Percentiles rank a stretch among this genome's conserved stretches.
Evolutionary conservation across 2,329 filamentous ascomycete genomes (phyloP).

Genomic region (Setomelanomma holmii): DNA sequence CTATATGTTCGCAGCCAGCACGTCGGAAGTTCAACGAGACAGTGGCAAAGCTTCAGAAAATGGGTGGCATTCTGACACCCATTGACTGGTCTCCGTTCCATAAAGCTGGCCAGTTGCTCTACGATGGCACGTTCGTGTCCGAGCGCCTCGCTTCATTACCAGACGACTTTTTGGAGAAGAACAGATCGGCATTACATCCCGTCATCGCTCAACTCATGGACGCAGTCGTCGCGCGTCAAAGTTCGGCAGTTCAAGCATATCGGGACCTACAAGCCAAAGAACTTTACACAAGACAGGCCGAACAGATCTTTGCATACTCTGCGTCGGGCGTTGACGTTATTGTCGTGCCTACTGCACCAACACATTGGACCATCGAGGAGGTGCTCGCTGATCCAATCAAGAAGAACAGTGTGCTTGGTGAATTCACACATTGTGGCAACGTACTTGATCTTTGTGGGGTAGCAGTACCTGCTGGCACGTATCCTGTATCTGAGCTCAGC

Average conservation of each 20-base stretch:
- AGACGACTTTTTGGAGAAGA: constrained; percentile 38
- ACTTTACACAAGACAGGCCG: constrained; percentile 40
- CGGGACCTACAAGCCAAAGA: constrained; percentile 43
- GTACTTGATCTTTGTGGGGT: constrained; percentile 61
- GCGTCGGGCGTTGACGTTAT: constrained; percentile 39
- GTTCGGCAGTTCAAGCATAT: constrained; percentile 41
- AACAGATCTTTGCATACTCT: constrained; percentile 36
- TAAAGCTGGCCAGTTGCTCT: constrained; percentile 61
- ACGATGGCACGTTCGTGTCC: constrained; percentile 64
- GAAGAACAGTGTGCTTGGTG: constrained; percentile 57
- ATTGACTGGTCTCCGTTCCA: constrained; percentile 54
- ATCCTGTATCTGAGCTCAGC: constrained; percentile 35
- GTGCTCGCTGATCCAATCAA: constrained; percentile 60
- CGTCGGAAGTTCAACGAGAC: constrained; percentile 45
- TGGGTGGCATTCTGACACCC: constrained; percentile 38
- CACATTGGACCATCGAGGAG: constrained; percentile 59
- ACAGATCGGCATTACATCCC: constrained; percentile 55
- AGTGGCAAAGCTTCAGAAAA: constrained; percentile 30
- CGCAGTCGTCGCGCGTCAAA: constrained; percentile 32
- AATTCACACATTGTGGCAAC: constrained; percentile 68
- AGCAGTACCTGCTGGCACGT: constrained; percentile 58
- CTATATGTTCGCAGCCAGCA: constrained; percentile 51
- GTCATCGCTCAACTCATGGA: constrained; percentile 55
- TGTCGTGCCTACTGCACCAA: constrained; percentile 62
- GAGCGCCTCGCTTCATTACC: constrained; percentile 58